phyloP scores from a whole-genome alignment of 768 basidiomycete species.

The Hygrocybe punicea region DNA sequence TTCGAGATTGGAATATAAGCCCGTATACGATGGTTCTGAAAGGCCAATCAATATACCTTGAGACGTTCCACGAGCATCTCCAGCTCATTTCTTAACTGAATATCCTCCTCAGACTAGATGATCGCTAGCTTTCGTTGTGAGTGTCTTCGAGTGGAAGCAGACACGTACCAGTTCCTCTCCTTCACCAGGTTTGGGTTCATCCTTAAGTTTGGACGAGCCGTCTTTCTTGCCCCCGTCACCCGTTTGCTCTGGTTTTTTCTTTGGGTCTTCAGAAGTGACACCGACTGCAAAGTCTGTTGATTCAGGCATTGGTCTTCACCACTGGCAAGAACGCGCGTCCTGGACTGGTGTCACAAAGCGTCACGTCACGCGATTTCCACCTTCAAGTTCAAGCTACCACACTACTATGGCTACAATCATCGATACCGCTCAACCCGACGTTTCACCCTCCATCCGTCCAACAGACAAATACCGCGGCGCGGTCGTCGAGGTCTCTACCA shows the following conservation, averaged over 20 bases:
- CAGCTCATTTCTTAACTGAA: conserved; percentile 86
- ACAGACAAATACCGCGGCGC: conserved; percentile 77
- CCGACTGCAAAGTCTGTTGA: conserved; percentile 52
- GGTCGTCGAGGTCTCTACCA: conserved; percentile 71
- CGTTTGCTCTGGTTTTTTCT: conserved; percentile 57
- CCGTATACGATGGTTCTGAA: not conserved
- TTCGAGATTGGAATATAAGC: conserved; percentile 18
- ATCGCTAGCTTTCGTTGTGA: conserved; percentile 6
- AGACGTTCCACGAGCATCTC: conserved; percentile 96
- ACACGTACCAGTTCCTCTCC: conserved; percentile 76
- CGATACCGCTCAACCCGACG: not conserved
- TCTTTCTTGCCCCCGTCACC: conserved; percentile 51
- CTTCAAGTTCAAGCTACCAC: not conserved
- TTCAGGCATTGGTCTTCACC: conserved; percentile 47
- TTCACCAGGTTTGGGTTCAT: conserved; percentile 55
- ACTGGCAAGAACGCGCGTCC: conserved; percentile 6
- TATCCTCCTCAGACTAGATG: conserved; percentile 87
- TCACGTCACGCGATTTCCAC: not conserved
- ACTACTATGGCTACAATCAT: not conserved
- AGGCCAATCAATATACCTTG: conserved; percentile 53
- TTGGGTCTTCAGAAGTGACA: conserved; percentile 71
- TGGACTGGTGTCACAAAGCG: not conserved
- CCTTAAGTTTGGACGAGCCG: conserved; percentile 53
- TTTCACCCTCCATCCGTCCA: not conserved
- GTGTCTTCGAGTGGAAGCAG: not conserved